These are phyloP conservation scores for Fusarium oligoseptatum DNA, from an alignment of 2,329 filamentous ascomycete genomes.

Conservation along the genomic window DNA sequence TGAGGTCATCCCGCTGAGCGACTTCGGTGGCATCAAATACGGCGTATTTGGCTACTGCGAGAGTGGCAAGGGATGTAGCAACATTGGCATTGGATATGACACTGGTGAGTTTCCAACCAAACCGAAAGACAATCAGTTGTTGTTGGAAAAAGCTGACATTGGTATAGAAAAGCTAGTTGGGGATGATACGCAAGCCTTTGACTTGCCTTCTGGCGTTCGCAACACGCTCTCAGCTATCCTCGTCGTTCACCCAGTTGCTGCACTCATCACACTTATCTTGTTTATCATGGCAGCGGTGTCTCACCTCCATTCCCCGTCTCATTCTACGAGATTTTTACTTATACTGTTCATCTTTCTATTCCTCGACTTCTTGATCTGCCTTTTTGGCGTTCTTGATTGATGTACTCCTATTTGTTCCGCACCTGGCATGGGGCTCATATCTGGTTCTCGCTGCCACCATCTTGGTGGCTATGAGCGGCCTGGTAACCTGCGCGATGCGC, in stretches of 20 bases:
- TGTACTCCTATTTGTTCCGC: slow-evolving; percentile 92
- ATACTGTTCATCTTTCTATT: slow-evolving; percentile 88
- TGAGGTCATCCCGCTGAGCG: slow-evolving; percentile 84
- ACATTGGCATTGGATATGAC: slow-evolving; percentile 86
- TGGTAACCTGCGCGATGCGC: slow-evolving; percentile 95
- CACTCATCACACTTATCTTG: slow-evolving; percentile 86
- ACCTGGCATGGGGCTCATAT: slow-evolving; percentile 94
- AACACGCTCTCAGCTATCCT: slow-evolving; percentile 86
- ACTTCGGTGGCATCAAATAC: slow-evolving; percentile 82
- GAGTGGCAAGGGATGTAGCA: slow-evolving; percentile 71
- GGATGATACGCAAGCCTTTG: slow-evolving; percentile 62
- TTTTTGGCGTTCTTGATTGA: slow-evolving; percentile 92
- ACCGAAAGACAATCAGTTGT: neutral
- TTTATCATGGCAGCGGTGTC: slow-evolving; percentile 83
- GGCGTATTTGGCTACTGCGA: slow-evolving; percentile 94
- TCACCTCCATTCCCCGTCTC: slow-evolving; percentile 88
- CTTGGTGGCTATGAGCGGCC: slow-evolving; percentile 81
- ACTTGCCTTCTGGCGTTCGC: slow-evolving; percentile 66
- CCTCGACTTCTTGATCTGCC: slow-evolving; percentile 83
- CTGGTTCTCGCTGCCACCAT: slow-evolving; percentile 91
- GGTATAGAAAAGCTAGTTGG: slow-evolving; percentile 42
- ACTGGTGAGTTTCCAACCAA: slow-evolving; percentile 71
- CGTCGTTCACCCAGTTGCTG: slow-evolving; percentile 92
- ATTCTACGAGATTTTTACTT: slow-evolving; percentile 90
- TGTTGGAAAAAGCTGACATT: slow-evolving; percentile 27